Evolutionary conservation across 345 rosid genomes (phyloP), one percentile per base, ranked within the genome.

Genomic region (Populus alba): DNA sequence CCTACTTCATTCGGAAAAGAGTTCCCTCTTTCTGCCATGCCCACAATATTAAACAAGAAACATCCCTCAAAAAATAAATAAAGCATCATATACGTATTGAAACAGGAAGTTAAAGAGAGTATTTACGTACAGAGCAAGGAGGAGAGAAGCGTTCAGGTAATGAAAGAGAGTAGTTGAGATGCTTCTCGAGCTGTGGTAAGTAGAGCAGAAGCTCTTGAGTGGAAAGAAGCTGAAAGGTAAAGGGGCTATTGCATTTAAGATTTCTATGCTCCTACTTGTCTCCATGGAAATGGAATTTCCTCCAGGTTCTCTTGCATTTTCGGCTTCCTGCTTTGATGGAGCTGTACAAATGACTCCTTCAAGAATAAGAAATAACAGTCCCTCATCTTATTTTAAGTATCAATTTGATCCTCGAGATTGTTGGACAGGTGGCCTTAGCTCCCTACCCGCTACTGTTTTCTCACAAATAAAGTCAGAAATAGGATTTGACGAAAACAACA

Each of bases 1-100:
- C 92, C 90, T 17, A 78, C 82, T 66, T 90, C 89, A 69, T 49
- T 84, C 23, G 92, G 85, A 72, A 85, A 74, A 37, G 86, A 78
- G 80, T 71, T 81, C 47, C 80, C 87, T 55, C 77, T 71, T 68
- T 84, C 87, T 80, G 88, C 92, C 86, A 39, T 77, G 22, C 55
- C 57, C 57, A 55, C 57, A 37, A 51, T 51, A 70, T 3, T 45
- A 57, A 7, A 57, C 39, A 5, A 15, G 65, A 17, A 12, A 31
- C 18, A 65, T 33, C 7, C 68, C 75, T 57, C 45, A 31, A 37
- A 27, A 31, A 20, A 17, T 22, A 35, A 41, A 41, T 2, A 39
- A 2, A 37, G 8, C 22, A 18, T 8, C 49, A 10, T 0, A 70
- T 22, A 35, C 29, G 17, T 39, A 18, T 39, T 7, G 6, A 1